A percentile compares a stretch with the other conserved stretches of the same genome.
Conservation (phyloP, 1,139 yeast species). For the Zygoascus sp. region DNA sequence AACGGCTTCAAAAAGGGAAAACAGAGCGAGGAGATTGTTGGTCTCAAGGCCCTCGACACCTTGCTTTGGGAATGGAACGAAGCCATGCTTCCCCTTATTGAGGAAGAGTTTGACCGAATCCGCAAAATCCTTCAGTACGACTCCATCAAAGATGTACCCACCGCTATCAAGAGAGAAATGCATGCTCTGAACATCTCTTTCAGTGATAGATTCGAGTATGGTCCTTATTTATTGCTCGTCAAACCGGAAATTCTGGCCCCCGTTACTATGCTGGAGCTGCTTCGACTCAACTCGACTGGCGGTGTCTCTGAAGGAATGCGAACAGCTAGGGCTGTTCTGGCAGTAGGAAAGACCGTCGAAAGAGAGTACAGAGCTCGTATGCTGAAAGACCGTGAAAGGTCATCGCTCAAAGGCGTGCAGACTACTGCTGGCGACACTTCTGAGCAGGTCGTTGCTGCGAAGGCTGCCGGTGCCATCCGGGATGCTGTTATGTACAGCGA, state of each 20-base stretch:
- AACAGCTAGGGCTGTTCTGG: constrained; percentile 73
- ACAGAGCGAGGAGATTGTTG: constrained; percentile 6
- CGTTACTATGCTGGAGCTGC: constrained; percentile 73
- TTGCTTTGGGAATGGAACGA: constrained; percentile 75
- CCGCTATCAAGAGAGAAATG: constrained; percentile 17
- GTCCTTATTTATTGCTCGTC: constrained; percentile 70
- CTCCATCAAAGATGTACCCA: constrained; percentile 18
- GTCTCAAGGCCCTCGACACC: constrained; percentile 46
- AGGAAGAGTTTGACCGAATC: constrained; percentile 52
- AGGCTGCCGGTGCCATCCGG: constrained; percentile 17
- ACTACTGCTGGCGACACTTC: constrained; percentile 3
- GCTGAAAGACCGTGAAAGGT: constrained; percentile 43
- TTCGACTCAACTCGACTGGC: constrained; percentile 70
- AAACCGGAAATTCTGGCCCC: constrained; percentile 79
- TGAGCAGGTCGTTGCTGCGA: constrained; percentile 5
- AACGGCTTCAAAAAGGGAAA: constrained; percentile 9
- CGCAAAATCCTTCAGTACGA: constrained; percentile 25
- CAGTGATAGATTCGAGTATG: constrained; percentile 59
- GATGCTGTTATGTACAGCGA: constrained; percentile 23
- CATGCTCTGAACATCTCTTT: constrained; percentile 14
- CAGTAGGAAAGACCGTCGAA: constrained; percentile 83
- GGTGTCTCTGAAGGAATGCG: constrained; percentile 82
- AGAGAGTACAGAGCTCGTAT: constrained; percentile 72
- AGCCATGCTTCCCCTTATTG: constrained; percentile 62
- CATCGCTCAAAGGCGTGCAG: constrained; percentile 37